Conservation (phyloP, 352 stramenopile genomes). For the Globisporangium middletonii region DNA sequence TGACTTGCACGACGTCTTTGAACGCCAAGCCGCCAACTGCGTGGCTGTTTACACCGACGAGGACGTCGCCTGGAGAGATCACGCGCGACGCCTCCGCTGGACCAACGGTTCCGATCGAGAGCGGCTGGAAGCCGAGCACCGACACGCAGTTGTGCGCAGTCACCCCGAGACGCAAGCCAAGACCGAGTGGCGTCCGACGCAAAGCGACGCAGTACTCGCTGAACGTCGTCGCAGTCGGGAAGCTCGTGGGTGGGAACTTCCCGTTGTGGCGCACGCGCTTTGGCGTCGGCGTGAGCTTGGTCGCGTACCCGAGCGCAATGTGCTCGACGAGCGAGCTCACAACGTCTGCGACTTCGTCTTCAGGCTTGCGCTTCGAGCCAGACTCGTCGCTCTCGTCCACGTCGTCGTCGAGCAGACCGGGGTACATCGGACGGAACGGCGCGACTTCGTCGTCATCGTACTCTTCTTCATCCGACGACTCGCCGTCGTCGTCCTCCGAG, state of each 20-base stretch:
- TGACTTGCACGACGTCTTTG: slow-evolving; percentile 73
- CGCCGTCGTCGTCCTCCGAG: slow-evolving; percentile 54
- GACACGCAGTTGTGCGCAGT: slow-evolving; percentile 48
- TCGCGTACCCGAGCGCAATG: slow-evolving; percentile 71
- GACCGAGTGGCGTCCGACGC: slow-evolving; percentile 52
- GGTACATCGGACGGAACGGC: slow-evolving; percentile 43
- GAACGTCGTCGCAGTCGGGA: slow-evolving; percentile 42
- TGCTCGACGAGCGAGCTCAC: slow-evolving; percentile 79
- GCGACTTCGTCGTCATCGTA: slow-evolving; percentile 55
- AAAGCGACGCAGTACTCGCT: slow-evolving; percentile 75
- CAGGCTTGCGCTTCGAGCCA: slow-evolving; percentile 47
- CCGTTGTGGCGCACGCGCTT: slow-evolving; percentile 45
- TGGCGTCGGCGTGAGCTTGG: slow-evolving; percentile 32
- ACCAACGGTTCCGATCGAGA: slow-evolving; percentile 66
- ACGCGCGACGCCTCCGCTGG: slow-evolving; percentile 69
- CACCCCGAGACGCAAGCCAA: slow-evolving; percentile 80
- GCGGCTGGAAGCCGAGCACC: slow-evolving; percentile 78
- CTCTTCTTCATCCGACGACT: slow-evolving; percentile 54
- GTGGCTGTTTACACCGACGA: slow-evolving; percentile 75
- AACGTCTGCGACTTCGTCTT: slow-evolving; percentile 67
- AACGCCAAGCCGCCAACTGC: slow-evolving; percentile 54
- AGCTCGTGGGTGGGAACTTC: slow-evolving; percentile 41
- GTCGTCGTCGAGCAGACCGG: slow-evolving; percentile 45
- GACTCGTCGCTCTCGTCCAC: slow-evolving; percentile 28
- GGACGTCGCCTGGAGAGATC: slow-evolving; percentile 63